Percentiles rank a stretch among this genome's conserved stretches.
phyloP scores from a whole-genome alignment of 176 grass and related monocot genomes.

The Melocanna baccifera region DNA sequence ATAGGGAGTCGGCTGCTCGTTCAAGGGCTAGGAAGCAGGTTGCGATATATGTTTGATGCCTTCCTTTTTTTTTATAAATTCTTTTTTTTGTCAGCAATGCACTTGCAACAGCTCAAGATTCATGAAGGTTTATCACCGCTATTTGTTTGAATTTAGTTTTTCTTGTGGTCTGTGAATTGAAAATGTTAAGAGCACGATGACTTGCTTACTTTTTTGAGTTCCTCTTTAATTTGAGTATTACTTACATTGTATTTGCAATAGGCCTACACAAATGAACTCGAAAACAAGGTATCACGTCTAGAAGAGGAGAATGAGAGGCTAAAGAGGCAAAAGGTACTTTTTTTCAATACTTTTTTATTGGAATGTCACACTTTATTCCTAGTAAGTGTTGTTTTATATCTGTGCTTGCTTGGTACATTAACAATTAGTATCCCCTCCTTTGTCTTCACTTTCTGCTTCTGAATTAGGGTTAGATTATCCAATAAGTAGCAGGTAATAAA shows the following conservation, averaged over 20 bases:
- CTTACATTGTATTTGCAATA: constrained; percentile 45
- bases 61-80: not conserved
- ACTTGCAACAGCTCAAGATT: not conserved
- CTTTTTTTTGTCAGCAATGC: not conserved
- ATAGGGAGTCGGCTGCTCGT: constrained; percentile 93
- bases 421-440: not conserved
- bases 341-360: constrained; percentile 14
- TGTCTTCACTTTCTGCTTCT: not conserved
- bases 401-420: constrained; percentile 4
- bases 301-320: constrained; percentile 85
- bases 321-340: constrained; percentile 84
- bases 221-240: not conserved
- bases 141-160: constrained; percentile 12
- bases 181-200: constrained; percentile 2
- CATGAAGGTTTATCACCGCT: not conserved
- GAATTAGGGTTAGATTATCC: not conserved
- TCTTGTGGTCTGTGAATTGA: not conserved
- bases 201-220: not conserved
- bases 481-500: constrained; percentile 18
- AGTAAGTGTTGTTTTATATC: not conserved
- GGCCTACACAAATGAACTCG: constrained; percentile 98
- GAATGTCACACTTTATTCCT: not conserved
- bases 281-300: constrained; percentile 92
- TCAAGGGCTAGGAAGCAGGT: constrained; percentile 99
- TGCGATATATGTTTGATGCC: constrained; percentile 7